These are phyloP conservation scores for Verticillium isaacii DNA, from an alignment of 2,329 filamentous ascomycete genomes.

Conservation along the genomic window DNA sequence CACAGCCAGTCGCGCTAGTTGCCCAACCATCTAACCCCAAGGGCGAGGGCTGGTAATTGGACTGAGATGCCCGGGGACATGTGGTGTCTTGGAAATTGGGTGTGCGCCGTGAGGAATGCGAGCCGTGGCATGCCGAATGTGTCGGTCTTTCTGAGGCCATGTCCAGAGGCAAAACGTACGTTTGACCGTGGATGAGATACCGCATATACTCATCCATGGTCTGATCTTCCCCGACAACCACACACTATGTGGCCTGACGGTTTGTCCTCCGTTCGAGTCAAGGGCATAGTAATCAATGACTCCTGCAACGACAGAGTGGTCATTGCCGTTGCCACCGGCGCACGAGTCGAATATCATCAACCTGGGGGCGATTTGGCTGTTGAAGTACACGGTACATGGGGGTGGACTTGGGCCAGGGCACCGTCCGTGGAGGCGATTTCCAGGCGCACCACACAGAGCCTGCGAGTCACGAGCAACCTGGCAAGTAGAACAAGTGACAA, in stretches of 20 bases:
- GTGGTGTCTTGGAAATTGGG: neutral
- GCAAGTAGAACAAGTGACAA: neutral
- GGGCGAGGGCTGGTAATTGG: neutral
- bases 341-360: neutral
- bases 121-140: neutral
- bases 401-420: neutral
- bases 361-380: neutral
- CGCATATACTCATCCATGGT: neutral
- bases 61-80: neutral
- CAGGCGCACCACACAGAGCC: neutral
- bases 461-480: neutral
- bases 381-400: neutral
- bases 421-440: neutral
- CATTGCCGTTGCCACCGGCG: neutral
- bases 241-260: neutral
- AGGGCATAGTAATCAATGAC: neutral
- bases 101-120: neutral
- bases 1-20: neutral
- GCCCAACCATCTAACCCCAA: neutral
- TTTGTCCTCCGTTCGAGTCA: neutral
- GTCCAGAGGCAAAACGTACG: neutral
- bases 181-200: neutral
- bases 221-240: neutral
- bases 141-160: neutral
- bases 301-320: neutral